Percentiles rank a stretch among this genome's conserved stretches.
phyloP scores from a whole-genome alignment of 2,329 filamentous ascomycete species.

The Pezicula carpinea region DNA sequence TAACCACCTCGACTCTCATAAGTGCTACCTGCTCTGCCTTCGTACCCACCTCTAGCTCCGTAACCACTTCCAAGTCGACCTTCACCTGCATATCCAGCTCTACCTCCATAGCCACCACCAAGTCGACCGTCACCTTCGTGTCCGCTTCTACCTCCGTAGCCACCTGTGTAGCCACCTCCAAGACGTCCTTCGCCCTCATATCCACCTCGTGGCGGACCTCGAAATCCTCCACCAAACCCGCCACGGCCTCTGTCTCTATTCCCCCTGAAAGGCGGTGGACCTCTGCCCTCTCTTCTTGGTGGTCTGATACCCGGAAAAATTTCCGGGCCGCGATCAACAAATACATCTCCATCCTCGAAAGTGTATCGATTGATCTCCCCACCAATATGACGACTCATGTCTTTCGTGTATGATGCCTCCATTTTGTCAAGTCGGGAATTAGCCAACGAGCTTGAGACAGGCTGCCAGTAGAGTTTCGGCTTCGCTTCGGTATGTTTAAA shows the following conservation, averaged over 20 bases:
- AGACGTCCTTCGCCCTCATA: too few relatives aligned
- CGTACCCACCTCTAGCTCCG: constrained; percentile 1
- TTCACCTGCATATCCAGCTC: constrained; percentile 2
- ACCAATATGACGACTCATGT: constrained; percentile 32
- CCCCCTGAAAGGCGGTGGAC: not conserved
- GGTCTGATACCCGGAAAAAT: constrained; percentile 61
- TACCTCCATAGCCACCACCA: constrained; percentile 1
- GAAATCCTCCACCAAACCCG: constrained; percentile 23
- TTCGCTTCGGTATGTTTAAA: constrained; percentile 57
- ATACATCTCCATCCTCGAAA: constrained; percentile 60
- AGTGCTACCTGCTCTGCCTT: not conserved
- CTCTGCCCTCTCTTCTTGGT: constrained; percentile 38
- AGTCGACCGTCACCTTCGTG: constrained; percentile 1
- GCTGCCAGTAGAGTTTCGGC: constrained; percentile 59
- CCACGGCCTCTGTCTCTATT: constrained; percentile 27
- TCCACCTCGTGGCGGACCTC: constrained; percentile 4
- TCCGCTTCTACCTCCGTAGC: constrained; percentile 5
- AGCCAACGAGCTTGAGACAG: constrained; percentile 61
- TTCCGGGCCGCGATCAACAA: constrained; percentile 71
- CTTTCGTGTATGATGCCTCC: constrained; percentile 36
- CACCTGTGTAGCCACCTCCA: constrained; percentile 5
- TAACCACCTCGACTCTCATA: constrained; percentile 1
- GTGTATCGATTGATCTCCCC: constrained; percentile 58
- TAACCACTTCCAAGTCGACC: constrained; percentile 3
- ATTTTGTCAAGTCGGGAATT: constrained; percentile 60